Percentiles rank a stretch among this genome's conserved stretches.
These are phyloP conservation scores for Gossypium sturtianum DNA, from an alignment of 345 rosid genomes.

Conservation along the genomic window DNA sequence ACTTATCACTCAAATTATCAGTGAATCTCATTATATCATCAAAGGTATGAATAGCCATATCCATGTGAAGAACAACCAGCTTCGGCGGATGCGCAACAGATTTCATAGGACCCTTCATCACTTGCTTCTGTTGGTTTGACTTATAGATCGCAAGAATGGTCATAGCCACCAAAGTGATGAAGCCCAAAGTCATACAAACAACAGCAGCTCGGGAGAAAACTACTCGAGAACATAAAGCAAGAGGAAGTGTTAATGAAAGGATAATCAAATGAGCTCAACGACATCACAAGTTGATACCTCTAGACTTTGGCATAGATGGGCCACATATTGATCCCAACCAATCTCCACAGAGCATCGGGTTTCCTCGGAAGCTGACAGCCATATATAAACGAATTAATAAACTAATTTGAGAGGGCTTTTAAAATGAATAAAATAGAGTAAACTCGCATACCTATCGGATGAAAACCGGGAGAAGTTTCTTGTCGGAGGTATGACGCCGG, in stretches of 20 bases:
- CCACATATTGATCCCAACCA: conserved; percentile 82
- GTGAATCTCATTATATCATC: conserved; percentile 86
- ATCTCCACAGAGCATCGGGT: conserved; percentile 71
- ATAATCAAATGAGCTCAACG: not conserved
- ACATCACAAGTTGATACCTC: conserved; percentile 33
- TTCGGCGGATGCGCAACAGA: conserved; percentile 58
- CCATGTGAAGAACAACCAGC: conserved; percentile 93
- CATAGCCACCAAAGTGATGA: conserved; percentile 43
- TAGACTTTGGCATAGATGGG: conserved; percentile 39
- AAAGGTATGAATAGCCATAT: conserved; percentile 80
- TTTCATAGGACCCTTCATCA: conserved; percentile 23
- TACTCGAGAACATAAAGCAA: conserved; percentile 15
- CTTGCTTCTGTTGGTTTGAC: conserved; percentile 43
- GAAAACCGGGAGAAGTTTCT: conserved; percentile 51
- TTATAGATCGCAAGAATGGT: conserved; percentile 47
- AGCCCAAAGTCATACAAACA: conserved; percentile 58
- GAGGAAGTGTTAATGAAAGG: not conserved
- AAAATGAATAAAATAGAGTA: not conserved
- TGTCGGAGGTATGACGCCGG: conserved; percentile 57
- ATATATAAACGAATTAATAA: not conserved
- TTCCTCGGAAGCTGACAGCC: conserved; percentile 61
- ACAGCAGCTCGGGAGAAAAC: conserved; percentile 54
- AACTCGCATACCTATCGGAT: not conserved
- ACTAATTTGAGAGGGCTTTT: not conserved
- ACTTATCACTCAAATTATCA: conserved; percentile 76